Conservation (phyloP, 2,329 filamentous ascomycete species). For the Didymellaceae sp. region DNA sequence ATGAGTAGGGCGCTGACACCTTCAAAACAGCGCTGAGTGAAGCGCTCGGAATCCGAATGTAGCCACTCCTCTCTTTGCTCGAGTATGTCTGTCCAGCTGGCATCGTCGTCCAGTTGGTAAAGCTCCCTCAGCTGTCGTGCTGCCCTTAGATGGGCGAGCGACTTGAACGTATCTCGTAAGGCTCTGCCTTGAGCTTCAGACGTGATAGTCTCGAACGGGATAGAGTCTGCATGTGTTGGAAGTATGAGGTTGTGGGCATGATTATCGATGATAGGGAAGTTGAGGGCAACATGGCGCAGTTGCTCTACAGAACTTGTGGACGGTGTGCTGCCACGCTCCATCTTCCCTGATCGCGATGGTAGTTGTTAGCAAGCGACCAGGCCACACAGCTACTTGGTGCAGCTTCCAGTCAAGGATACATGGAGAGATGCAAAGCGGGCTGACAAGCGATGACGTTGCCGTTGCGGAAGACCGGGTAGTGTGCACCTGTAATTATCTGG, state of each 20-base stretch:
- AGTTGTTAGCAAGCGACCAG: background rate
- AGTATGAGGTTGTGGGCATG: conserved; percentile 74
- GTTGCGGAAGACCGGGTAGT: conserved; percentile 1
- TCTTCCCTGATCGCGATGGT: conserved; percentile 4
- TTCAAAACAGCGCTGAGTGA: conserved; percentile 69
- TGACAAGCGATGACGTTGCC: conserved; percentile 10
- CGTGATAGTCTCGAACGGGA: conserved; percentile 68
- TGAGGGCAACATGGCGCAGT: conserved; percentile 42
- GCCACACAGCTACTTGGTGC: background rate
- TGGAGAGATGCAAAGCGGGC: background rate
- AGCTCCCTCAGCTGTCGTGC: conserved; percentile 70
- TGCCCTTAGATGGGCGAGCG: conserved; percentile 73
- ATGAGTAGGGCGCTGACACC: conserved; percentile 77
- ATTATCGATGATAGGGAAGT: conserved; percentile 71
- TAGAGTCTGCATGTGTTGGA: conserved; percentile 54
- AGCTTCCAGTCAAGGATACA: background rate
- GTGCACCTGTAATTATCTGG: background rate
- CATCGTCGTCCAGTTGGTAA: conserved; percentile 63
- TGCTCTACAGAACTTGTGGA: conserved; percentile 40
- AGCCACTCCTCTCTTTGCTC: conserved; percentile 57
- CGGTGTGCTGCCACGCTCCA: conserved; percentile 25
- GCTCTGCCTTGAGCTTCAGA: conserved; percentile 76
- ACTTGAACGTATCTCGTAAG: conserved; percentile 65
- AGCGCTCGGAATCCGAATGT: conserved; percentile 56
- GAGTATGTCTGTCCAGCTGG: conserved; percentile 66